Evolutionary conservation across 805 yeast species (phyloP).

Genomic region (Yarrowia divulgata): DNA sequence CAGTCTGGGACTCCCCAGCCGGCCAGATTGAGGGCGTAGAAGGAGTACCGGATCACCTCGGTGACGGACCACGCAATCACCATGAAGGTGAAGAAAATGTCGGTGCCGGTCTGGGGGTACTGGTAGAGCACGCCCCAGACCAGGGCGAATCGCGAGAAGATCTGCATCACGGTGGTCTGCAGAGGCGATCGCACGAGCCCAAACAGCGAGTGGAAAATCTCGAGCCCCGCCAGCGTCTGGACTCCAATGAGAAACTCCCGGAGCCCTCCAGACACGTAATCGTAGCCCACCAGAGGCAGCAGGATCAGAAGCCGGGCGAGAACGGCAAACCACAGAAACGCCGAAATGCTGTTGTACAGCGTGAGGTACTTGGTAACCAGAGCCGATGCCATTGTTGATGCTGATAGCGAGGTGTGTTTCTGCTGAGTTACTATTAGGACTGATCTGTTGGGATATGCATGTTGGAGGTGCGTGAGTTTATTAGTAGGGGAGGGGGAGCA

Average conservation of each 20-base stretch:
- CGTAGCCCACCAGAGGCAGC: conserved; percentile 63
- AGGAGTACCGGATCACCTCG: conserved; percentile 89
- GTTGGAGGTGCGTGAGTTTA: not conserved
- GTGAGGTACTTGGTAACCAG: conserved; percentile 50
- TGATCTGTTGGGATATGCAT: conserved; percentile 12
- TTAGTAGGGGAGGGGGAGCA: not conserved
- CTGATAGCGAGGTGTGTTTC: not conserved
- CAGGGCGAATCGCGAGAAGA: conserved; percentile 79
- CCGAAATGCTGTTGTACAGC: conserved; percentile 62
- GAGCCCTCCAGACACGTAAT: conserved; percentile 67
- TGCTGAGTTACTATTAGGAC: not conserved
- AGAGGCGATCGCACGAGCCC: conserved; percentile 89
- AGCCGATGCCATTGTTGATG: conserved; percentile 28
- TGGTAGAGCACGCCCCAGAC: conserved; percentile 81
- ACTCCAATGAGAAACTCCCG: conserved; percentile 64
- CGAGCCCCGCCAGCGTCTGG: conserved; percentile 82
- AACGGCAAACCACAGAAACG: conserved; percentile 61
- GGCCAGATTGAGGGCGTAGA: conserved; percentile 73
- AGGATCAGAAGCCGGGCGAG: conserved; percentile 55
- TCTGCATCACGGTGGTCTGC: conserved; percentile 85
- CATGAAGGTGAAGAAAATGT: conserved; percentile 65
- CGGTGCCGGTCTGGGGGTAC: conserved; percentile 74
- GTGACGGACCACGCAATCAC: conserved; percentile 90
- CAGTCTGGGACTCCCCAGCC: conserved; percentile 61
- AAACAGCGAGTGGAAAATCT: conserved; percentile 74